Base-by-base conservation (phyloP, 768 basidiomycete species). In the Auricularia auricula-judae region DNA sequence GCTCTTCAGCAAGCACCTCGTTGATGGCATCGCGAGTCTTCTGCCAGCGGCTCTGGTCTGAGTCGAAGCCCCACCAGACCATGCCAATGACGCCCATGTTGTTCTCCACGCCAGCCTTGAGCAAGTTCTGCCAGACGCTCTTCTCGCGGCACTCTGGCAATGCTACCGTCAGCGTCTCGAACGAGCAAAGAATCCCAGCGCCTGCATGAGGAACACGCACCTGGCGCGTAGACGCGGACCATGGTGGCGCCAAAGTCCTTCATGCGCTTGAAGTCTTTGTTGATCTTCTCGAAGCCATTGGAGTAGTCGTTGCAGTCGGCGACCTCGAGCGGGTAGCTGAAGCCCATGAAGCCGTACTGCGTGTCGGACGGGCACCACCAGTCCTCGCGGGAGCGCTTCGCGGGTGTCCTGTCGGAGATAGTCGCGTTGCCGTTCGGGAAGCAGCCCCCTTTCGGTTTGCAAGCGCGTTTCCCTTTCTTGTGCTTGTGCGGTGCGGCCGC, bases 221-320 rank as follows among this genome's bases (percentile, higher is more conserved):
- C 47, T 0, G 62, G 64, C 3, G 62, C 66, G 39, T 67, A 67
- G 0, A 64, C 44, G 21, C 66, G 10, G 0, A 67, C 66, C 56
- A 67, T 61, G 4, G 47, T 63, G 21, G 66, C 66, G 14, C 66
- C 66, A 34, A 66, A 63, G 4, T 60, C 33, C 62, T 67, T 65
- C 66, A 67, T 67, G n/a, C 36, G n/a, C 21, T 3, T 18, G 23
- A 67, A 42, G 21, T 67, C 64, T 0, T 1, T 2, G 18, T 8
- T 14, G 16, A 67, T 67, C 21, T 61, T 51, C 3, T 29, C 16
- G 36, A 44, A 63, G 10, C 18, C 12, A 43, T 67, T 67, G 12
- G 64, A 47, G 1, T 21, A 21, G 34, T 65, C 62, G 8, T 36
- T 33, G 62, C 66, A 67, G 5, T 65, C 62, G 3, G 58, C 1